phyloP scores from a whole-genome alignment of 2,329 filamentous ascomycete genomes.

The Colletotrichum sp. region DNA sequence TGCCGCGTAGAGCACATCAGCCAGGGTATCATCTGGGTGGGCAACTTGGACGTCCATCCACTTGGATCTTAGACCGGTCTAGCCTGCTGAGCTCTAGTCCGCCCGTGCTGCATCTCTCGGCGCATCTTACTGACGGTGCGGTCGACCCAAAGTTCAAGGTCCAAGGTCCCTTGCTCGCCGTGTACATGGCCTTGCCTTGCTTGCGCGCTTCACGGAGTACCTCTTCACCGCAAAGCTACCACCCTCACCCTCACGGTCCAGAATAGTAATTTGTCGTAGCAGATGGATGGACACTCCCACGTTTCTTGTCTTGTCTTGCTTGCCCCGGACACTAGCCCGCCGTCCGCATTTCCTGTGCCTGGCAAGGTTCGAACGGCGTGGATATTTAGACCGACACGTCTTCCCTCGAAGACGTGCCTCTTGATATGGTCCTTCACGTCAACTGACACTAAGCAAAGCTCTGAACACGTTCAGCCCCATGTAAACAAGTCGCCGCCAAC shows the following conservation, averaged over 20 bases:
- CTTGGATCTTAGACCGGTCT: conserved; percentile 15
- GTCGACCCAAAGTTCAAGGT: neutral
- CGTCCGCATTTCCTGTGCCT: neutral
- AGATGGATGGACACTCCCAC: conserved; percentile 9
- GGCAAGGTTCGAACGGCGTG: neutral
- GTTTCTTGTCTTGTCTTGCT: conserved; percentile 9
- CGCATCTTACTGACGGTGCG: conserved; percentile 13
- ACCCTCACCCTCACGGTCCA: neutral
- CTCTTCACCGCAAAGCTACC: conserved; percentile 15
- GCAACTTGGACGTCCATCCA: conserved; percentile 12
- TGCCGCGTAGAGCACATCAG: neutral
- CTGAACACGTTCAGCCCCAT: neutral
- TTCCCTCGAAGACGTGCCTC: neutral
- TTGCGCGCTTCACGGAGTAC: conserved; percentile 11
- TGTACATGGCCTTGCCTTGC: conserved; percentile 17
- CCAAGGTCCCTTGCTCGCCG: conserved; percentile 7
- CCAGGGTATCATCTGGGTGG: neutral
- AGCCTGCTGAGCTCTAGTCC: conserved; percentile 14
- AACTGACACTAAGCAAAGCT: neutral
- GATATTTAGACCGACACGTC: conserved; percentile 18
- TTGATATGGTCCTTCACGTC: neutral
- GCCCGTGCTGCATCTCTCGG: conserved; percentile 22
- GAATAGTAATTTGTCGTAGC: neutral
- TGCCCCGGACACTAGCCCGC: conserved; percentile 3
- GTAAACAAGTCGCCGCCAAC: neutral